phyloP scores from a whole-genome alignment of 352 stramenopile species.

The Globisporangium ultimum region DNA sequence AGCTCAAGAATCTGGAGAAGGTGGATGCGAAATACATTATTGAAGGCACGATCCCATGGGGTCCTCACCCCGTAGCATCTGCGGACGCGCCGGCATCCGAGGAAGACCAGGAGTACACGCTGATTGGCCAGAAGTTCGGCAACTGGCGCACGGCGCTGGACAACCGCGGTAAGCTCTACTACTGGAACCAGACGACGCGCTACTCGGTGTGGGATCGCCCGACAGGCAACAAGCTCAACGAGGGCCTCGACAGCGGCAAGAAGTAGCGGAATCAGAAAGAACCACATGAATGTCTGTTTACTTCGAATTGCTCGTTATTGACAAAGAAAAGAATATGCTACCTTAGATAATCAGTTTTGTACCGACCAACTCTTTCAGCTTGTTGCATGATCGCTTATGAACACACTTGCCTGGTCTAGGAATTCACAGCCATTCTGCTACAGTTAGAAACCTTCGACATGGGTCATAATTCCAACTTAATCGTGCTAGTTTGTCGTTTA shows the following conservation, averaged over 20 bases:
- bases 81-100: constrained; percentile 13
- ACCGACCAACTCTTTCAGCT: not conserved
- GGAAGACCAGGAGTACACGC: constrained; percentile 56
- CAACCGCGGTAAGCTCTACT: constrained; percentile 85
- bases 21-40: constrained; percentile 68
- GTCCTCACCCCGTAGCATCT: constrained; percentile 20
- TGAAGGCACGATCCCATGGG: constrained; percentile 77
- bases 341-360: constrained; percentile 9
- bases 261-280: constrained; percentile 10
- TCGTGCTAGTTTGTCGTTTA: too few relatives aligned
- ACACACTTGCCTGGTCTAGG: not conserved
- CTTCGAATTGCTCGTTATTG: constrained; percentile 9
- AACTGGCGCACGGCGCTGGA: constrained; percentile 85
- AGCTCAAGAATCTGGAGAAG: constrained; percentile 80
- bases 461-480: too few relatives aligned
- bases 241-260: constrained; percentile 36
- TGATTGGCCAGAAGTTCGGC: constrained; percentile 79
- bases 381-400: not conserved
- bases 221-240: constrained; percentile 50
- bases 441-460: too few relatives aligned
- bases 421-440: too few relatives aligned
- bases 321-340: constrained; percentile 3
- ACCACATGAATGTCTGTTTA: not conserved
- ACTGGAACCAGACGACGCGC: constrained; percentile 84
- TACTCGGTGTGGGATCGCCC: constrained; percentile 79